Evolutionary conservation across 2,329 filamentous ascomycete species (phyloP), one percentile per base, ranked within the genome.

Genomic region (Apiospora malaysiana): DNA sequence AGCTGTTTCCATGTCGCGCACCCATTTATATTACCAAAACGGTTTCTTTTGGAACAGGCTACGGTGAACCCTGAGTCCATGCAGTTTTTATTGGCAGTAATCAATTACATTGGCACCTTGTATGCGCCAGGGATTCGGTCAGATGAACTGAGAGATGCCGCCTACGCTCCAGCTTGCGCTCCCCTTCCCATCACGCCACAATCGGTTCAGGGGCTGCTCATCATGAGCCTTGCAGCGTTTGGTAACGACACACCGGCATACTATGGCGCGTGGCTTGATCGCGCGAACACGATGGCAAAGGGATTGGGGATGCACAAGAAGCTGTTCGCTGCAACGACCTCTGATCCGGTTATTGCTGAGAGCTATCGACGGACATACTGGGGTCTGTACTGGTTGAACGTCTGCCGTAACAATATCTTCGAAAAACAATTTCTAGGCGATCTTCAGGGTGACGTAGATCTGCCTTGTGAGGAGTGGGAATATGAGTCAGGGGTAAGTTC

Each of bases 321-420:
- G 68, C 43, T 73, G 3, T 81, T 80, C 65, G 79, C 79, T 23
- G 76, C 79, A 49, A 72, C 76, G 45, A 78, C 79, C 37, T 69
- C 75, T n/a, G 78, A 82, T 73, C 72, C 77, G 5, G 76, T 83
- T 7, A 73, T 82, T 43, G 81, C 79, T 2, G 82, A 84, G 74
- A 82, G 81, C 63, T 83, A 80, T 75, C 77, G 82, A 69, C 79
- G 83, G 46, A 83, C 82, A 6, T 84, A 80, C 74, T 84, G 82
- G 81, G 78, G 77, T 18, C 71, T 84, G n/a, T 82, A 78, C 69
- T 75, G 80, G 23, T 76, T 78, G 51, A 74, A 78, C 63, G 76
- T 74, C 51, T 72, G 76, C 68, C 74, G 77, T 23, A 70, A 71
- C 25, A 70, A 71, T 8, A 47, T 75, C 59, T 73, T 72, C 23